phyloP scores from a whole-genome alignment of 2,329 filamentous ascomycete species.

The Penicillium decumbens region DNA sequence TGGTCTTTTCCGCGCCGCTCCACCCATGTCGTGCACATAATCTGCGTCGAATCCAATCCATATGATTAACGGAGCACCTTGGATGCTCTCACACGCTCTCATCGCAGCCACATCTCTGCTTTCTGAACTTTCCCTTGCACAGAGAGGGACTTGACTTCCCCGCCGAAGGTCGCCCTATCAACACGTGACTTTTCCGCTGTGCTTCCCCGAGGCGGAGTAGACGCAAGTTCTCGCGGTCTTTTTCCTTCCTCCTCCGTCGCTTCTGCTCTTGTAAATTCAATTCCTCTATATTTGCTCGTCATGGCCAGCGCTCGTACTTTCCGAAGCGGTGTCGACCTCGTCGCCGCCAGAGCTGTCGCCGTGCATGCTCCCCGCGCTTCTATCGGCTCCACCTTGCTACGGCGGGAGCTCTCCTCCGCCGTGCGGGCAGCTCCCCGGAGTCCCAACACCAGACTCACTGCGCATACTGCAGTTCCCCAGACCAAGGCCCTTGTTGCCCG shows the following conservation, averaged over 20 bases:
- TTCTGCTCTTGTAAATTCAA: conserved; percentile 13
- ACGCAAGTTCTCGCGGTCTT: conserved; percentile 6
- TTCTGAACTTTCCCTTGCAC: neutral
- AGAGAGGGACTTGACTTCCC: neutral
- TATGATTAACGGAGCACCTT: conserved; percentile 4
- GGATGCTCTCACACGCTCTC: neutral
- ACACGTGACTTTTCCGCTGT: conserved; percentile 38
- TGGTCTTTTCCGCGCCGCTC: neutral
- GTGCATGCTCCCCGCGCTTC: conserved; percentile 25
- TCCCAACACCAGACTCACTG: conserved; percentile 10
- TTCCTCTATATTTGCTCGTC: conserved; percentile 16
- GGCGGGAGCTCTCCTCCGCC: conserved; percentile 28
- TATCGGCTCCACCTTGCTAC: conserved; percentile 31
- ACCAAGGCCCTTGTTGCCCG: conserved; percentile 20
- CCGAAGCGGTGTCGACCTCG: conserved; percentile 29
- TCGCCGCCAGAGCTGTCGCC: conserved; percentile 25
- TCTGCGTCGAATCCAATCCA: conserved; percentile 1
- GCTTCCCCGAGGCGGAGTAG: conserved; percentile 21
- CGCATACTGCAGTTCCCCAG: conserved; percentile 12
- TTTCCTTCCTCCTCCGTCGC: conserved; percentile 14
- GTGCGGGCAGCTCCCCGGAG: conserved; percentile 23
- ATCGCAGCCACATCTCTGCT: neutral
- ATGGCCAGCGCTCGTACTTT: conserved; percentile 32
- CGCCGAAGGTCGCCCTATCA: conserved; percentile 30
- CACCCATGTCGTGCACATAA: conserved; percentile 10